phyloP scores from a whole-genome alignment of 768 basidiomycete genomes.

The Rhizopogon sp. region DNA sequence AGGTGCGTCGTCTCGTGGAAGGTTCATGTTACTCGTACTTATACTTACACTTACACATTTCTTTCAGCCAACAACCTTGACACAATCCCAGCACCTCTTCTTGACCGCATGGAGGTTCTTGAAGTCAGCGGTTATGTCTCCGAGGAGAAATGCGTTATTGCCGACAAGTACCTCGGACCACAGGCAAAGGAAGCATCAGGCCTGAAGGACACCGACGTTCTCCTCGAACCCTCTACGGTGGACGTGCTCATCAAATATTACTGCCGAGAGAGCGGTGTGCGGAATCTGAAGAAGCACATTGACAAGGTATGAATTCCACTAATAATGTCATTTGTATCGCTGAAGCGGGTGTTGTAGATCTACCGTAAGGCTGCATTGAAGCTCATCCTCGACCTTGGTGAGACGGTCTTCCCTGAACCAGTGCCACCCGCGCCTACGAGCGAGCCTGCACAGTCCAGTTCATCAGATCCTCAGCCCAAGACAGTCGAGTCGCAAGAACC shows the following conservation, averaged over 20 bases:
- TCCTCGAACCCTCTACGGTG: constrained; percentile 70
- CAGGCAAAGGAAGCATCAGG: constrained; percentile 92
- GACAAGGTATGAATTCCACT: constrained; percentile 65
- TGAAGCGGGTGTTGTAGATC: constrained; percentile 48
- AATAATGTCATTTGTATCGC: background rate
- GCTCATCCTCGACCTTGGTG: constrained; percentile 86
- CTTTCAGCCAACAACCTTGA: constrained; percentile 79
- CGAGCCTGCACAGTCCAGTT: constrained; percentile 3
- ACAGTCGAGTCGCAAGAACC: constrained; percentile 53
- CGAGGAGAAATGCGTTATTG: constrained; percentile 88
- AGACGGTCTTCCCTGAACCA: constrained; percentile 78
- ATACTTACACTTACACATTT: constrained; percentile 11
- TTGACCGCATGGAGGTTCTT: constrained; percentile 95
- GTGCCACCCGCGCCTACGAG: constrained; percentile 13
- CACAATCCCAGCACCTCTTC: constrained; percentile 88
- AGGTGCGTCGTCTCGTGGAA: constrained; percentile 28
- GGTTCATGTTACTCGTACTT: background rate
- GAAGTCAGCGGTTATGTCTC: constrained; percentile 94
- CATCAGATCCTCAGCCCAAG: constrained; percentile 14
- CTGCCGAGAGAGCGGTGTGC: constrained; percentile 94
- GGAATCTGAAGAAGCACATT: constrained; percentile 97
- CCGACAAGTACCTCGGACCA: constrained; percentile 82
- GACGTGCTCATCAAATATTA: constrained; percentile 94
- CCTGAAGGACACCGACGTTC: constrained; percentile 78
- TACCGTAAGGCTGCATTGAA: constrained; percentile 94